Evolutionary conservation across 306 rosid species (phyloP), one percentile per base, ranked within the genome.

Genomic region (Abrus pulchellus): DNA sequence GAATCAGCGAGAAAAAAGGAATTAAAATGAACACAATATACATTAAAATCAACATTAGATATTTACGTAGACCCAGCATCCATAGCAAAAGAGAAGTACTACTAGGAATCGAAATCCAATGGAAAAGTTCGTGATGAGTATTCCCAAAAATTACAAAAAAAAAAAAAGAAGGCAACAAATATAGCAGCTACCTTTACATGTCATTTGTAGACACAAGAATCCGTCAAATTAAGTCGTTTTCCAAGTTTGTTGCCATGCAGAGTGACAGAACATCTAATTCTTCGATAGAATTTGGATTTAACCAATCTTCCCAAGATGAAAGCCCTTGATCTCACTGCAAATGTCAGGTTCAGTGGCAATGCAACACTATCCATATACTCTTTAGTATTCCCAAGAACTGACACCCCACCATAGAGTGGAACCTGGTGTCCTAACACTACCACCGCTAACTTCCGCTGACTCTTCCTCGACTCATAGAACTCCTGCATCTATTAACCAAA

Each of bases 321-420:
- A 77, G 99, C 97, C 75, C 93, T 90, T 0, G 99, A 95, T 81
- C 99, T 89, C 80, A 95, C 60, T 1, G 79, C 92, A 29, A 95
- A 87, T 27, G 99, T 90, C 2, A 95, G 88, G 68, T 93, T 93
- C 59, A 95, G 72, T 1, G 97, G 94, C 62, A 95, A 76, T 1
- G 82, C 90, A 12, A 90, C 75, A 50, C 1, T 85, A 30, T 78
- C 73, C 54, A n/a, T 60, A 59, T 69, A 80, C 48, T 84, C 82
- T 53, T 81, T 69, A 0, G 72, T 84, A 6, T 72, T 77, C 0
- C 74, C 87, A 20, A 91, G 82, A 12, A 33, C 90, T 0, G 97
- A 70, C 5, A 93, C 79, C 1, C 96, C 97, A 1, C 99, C 99
- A 40, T 95, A 93, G 32, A 95, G 88, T 33, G 98, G 92, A 61